Conservation (phyloP, 495 filamentous ascomycete species). For the Hyaloscypha hepaticicola region DNA sequence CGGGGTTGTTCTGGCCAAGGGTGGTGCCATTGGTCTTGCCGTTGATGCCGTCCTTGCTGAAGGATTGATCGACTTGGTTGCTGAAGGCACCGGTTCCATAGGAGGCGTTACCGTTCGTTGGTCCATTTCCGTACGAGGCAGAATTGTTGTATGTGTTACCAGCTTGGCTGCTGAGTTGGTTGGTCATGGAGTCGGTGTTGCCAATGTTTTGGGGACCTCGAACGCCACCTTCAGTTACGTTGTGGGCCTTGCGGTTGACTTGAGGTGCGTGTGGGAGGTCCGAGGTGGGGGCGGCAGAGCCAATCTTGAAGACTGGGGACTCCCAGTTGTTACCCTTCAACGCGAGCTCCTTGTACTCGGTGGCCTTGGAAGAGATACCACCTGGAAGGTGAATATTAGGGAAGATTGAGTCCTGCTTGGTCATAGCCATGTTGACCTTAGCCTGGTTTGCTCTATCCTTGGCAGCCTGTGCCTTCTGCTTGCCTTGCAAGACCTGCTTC, state of each 20-base stretch:
- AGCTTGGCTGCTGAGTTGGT: constrained; percentile 5
- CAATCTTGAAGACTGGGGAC: constrained; percentile 89
- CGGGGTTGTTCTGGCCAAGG: constrained; percentile 48
- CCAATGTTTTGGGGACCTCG: constrained; percentile 39
- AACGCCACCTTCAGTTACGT: constrained; percentile 40
- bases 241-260: constrained; percentile 66
- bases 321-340: constrained; percentile 91
- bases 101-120: constrained; percentile 24
- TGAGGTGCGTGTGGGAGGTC: constrained; percentile 64
- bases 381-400: constrained; percentile 83
- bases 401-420: constrained; percentile 89
- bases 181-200: constrained; percentile 29
- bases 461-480: constrained; percentile 63
- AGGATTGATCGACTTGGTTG: constrained; percentile 55
- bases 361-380: constrained; percentile 90
- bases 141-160: not conserved
- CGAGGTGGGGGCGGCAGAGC: constrained; percentile 67
- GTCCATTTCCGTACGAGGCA: not conserved
- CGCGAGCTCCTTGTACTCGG: constrained; percentile 88
- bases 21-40: constrained; percentile 35
- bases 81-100: constrained; percentile 46
- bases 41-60: constrained; percentile 38
- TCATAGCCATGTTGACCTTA: constrained; percentile 84
- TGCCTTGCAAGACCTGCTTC: constrained; percentile 67
- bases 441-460: constrained; percentile 54